Evolutionary conservation across 352 stramenopile species (phyloP).

Genomic region (Phytophthora pisi): DNA sequence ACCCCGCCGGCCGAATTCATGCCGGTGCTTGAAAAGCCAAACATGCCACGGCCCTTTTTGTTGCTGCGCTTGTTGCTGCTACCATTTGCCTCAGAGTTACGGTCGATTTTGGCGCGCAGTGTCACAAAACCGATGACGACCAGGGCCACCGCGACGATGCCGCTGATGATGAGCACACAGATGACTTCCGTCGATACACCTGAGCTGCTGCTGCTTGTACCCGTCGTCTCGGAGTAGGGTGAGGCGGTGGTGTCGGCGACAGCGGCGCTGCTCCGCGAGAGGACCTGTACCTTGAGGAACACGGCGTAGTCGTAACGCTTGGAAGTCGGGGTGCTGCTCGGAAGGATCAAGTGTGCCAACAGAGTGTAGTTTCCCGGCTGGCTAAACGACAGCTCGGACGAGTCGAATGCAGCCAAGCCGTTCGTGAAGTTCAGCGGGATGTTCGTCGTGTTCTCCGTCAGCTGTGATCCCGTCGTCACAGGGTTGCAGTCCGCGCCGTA

Average conservation of each 20-base stretch:
- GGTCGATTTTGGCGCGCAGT: constrained; percentile 52
- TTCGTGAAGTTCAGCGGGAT: constrained; percentile 60
- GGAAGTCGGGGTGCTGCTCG: constrained; percentile 43
- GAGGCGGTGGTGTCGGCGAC: constrained; percentile 38
- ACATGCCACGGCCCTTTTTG: constrained; percentile 38
- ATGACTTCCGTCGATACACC: constrained; percentile 69
- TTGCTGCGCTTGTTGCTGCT: constrained; percentile 26
- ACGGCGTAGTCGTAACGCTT: constrained; percentile 73
- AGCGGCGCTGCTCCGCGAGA: constrained; percentile 30
- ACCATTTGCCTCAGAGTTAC: constrained; percentile 24
- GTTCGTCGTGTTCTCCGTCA: constrained; percentile 57
- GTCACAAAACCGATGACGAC: constrained; percentile 70
- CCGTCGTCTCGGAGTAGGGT: constrained; percentile 39
- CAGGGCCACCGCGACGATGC: constrained; percentile 70
- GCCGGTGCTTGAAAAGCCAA: constrained; percentile 36
- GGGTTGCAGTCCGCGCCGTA: constrained; percentile 58
- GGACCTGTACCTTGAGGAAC: constrained; percentile 52
- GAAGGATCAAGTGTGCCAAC: constrained; percentile 68
- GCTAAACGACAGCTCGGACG: constrained; percentile 60
- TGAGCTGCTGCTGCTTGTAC: constrained; percentile 22
- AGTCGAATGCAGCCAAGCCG: constrained; percentile 52
- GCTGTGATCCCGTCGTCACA: constrained; percentile 47
- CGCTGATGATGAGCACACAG: constrained; percentile 71
- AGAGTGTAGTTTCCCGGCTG: constrained; percentile 55
- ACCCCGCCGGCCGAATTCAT: constrained; percentile 32